Evolutionary conservation across 2,329 filamentous ascomycete genomes (phyloP).

Genomic region (Capronia epimyces): DNA sequence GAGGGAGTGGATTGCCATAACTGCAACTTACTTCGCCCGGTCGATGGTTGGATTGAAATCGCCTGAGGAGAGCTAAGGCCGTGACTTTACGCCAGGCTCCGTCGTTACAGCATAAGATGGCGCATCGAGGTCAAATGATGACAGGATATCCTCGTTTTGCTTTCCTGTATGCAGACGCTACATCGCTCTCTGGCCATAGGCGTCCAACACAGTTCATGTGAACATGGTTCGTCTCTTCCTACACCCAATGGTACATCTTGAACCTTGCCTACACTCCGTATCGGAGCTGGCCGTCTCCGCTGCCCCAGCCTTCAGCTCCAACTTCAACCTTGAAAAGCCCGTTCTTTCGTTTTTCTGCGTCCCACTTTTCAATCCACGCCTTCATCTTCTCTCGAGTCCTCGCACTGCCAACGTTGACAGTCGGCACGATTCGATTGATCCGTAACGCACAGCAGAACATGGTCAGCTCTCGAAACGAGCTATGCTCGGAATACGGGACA

Average conservation of each 20-base stretch:
- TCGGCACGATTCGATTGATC: conserved; percentile 87
- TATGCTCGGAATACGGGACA: conserved; percentile 94
- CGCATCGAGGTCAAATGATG: no score
- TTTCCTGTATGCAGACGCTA: not conserved
- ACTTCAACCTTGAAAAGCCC: conserved; percentile 50
- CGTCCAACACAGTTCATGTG: not conserved
- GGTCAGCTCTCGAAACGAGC: conserved; percentile 86
- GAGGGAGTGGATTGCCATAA: no score
- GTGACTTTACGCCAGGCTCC: no score
- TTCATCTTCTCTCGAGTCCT: conserved; percentile 63
- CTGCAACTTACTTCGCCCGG: no score
- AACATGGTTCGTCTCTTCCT: not conserved
- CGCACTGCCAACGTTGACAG: conserved; percentile 73
- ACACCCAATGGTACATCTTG: not conserved
- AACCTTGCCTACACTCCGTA: conserved; percentile 18
- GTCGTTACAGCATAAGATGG: no score
- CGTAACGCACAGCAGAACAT: conserved; percentile 84
- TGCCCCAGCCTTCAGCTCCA: conserved; percentile 29
- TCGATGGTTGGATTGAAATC: no score
- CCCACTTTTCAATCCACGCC: conserved; percentile 60
- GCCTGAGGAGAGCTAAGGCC: not conserved
- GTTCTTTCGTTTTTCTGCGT: conserved; percentile 56
- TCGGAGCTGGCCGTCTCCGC: conserved; percentile 24
- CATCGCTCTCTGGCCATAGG: not conserved
- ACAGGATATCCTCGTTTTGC: not conserved